Base-by-base conservation (phyloP, 331 rosid species). In the Pyrus hybrid region DNA sequence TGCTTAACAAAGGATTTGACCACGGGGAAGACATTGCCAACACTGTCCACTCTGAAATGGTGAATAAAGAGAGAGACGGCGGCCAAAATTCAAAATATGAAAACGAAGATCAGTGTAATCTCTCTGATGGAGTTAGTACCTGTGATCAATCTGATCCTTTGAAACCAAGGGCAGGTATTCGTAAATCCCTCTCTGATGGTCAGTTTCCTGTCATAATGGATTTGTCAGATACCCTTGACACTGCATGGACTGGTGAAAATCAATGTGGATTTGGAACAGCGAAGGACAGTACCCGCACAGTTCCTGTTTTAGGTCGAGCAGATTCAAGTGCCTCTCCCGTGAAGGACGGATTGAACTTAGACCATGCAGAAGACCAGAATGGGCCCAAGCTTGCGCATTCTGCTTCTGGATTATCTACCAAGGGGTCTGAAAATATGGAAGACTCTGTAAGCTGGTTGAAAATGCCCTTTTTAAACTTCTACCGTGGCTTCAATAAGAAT, bases 171-270 rank as follows among this genome's bases (percentile, higher is more conserved):
- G 60, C 74, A 54, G 79, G 81, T 76, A 81, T 78, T 71, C 82
- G 70, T 28, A 88, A 87, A 81, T 58, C 86, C 65, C 85, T 85
- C 75, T 90, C 96, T 30, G 97, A 92, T 69, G 93, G 97, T 33
- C 83, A 91, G 28, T 74, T 77, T 73, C 83, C 86, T 64, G 16
- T 72, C 86, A 75, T 83, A 32, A 76, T 84, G 69, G 77, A 84
- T 87, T 82, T 92, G 83, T 92, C 97, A 37, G 93, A 92, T 75
- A 89, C 96, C 75, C 91, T 92, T 78, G 97, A 92, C 74, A 91
- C 93, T 71, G 91, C 85, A 47, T 92, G 97, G 97, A 92, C 87
- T 0, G 97, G 97, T 45, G 85, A 84, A 81, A 65, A 74, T 74
- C 82, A 78, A 37, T 30, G 85, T 28, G 88, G 82, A 80, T 53